Base-by-base conservation (phyloP, 768 basidiomycete species). In the Pleurotus ostreatus region DNA sequence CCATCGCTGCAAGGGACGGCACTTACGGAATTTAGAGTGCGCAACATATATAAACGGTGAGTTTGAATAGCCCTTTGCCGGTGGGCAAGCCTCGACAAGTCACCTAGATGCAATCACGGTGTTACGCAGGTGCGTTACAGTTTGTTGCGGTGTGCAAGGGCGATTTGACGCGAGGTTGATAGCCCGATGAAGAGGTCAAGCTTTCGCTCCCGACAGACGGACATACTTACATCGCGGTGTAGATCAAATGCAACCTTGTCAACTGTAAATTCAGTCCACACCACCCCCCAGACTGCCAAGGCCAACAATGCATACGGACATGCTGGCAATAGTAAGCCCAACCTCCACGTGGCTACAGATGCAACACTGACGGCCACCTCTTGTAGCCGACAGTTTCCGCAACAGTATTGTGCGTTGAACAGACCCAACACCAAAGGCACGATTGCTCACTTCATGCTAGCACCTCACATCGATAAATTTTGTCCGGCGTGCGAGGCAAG, bases 261-360 rank as follows among this genome's bases (percentile, higher is more conserved):
- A 78, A 70, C 58, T 87, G 86, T 72, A 85, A 78, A 70, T 86
- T 88, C 63, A 87, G 85, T 62, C 76, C 78, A 5, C 70, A 62
- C 34, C 86, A 88, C 65, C 73, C 84, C 38, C 63, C 49, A 41
- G 64, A 70, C 38, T 88, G 86, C 65, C 55, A 62, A 46, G 76
- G 79, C 3, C 81, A 82, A 37, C 60, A 68, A 44, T 88, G 86
- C 64, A 74, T 69, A 59, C 67, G 76, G 59, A 77, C 75, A 56
- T 88, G 86, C 66, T 86, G 85, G 84, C 86, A 88, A 68, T 86
- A 88, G 85, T 87, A 68, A 62, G 85, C 73, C 13, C 47, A 25
- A 54, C 38, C 22, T 40, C 25, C 13, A 25, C 16, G 34, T 40
- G 38, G 12, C 16, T 34, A 12, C 9, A 43, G 45, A 57, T 72